Percentiles rank a stretch among this genome's conserved stretches.
phyloP scores from a whole-genome alignment of 208 protist species.

The Trypanosoma melophagium region DNA sequence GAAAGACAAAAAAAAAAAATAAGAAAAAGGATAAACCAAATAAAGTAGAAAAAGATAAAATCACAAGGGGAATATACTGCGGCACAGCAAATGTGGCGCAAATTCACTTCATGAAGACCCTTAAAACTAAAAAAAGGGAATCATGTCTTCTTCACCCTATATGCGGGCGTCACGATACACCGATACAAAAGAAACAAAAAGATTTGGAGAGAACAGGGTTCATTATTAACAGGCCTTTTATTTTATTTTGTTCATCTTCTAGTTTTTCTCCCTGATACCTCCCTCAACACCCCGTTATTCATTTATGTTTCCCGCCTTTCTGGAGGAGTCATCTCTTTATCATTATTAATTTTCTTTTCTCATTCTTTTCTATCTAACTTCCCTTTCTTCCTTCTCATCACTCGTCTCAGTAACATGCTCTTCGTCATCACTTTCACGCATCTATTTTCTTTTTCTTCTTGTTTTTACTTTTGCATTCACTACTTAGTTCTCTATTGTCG shows the following conservation, averaged over 20 bases:
- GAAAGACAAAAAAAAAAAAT: conserved; percentile 15
- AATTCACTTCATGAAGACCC: neutral
- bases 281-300: no score
- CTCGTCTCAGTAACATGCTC: no score
- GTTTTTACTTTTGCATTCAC: neutral
- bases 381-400: no score
- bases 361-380: no score
- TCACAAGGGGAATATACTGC: neutral
- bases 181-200: conserved; percentile 8
- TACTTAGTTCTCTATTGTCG: conserved; percentile 10
- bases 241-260: conserved; percentile 1
- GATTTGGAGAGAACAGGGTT: no score
- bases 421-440: no score
- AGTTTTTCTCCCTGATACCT: no score
- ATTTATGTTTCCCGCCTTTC: no score
- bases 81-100: neutral
- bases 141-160: neutral
- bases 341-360: no score
- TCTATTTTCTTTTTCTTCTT: conserved; percentile 1
- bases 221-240: neutral
- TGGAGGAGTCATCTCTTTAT: no score
- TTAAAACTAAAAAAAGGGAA: conserved; percentile 9
- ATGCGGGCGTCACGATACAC: conserved; percentile 11
- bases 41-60: neutral
- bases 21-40: neutral